Percentiles rank a stretch among this genome's conserved stretches.
Conservation (phyloP, 208 protist species). For the Trypanosoma grayi region DNA sequence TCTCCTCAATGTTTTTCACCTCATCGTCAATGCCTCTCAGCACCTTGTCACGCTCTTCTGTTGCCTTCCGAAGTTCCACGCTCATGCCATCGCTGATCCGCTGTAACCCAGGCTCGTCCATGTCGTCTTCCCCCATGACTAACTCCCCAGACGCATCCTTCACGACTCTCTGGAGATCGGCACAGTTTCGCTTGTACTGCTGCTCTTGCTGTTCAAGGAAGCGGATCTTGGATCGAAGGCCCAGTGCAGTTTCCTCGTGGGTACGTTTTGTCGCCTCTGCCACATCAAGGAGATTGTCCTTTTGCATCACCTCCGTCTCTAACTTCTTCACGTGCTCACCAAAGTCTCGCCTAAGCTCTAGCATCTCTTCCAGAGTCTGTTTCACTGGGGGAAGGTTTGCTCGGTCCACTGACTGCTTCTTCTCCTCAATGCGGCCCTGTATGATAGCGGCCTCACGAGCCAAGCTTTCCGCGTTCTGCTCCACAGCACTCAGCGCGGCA, state of each 20-base stretch:
- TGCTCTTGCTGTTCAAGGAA: slow-evolving; percentile 49
- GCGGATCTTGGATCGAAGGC: slow-evolving; percentile 34
- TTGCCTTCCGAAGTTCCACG: slow-evolving; percentile 18
- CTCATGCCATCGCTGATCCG: slow-evolving; percentile 27
- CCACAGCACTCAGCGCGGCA: slow-evolving; percentile 43
- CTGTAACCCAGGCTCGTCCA: slow-evolving; percentile 46
- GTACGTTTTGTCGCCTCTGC: slow-evolving; percentile 20
- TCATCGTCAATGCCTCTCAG: slow-evolving; percentile 13
- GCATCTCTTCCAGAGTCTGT: slow-evolving; percentile 50
- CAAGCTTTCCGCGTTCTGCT: slow-evolving; percentile 56
- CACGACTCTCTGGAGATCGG: slow-evolving; percentile 34
- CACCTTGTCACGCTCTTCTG: slow-evolving; percentile 4
- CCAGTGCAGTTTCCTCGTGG: slow-evolving; percentile 40
- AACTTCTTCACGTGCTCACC: slow-evolving; percentile 29
- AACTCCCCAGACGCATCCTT: slow-evolving; percentile 27
- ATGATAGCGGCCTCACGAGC: slow-evolving; percentile 58
- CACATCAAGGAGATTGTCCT: slow-evolving; percentile 32
- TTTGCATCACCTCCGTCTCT: slow-evolving; percentile 26
- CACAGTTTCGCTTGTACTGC: slow-evolving; percentile 39
- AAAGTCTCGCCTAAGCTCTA: slow-evolving; percentile 42
- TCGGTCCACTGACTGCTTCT: slow-evolving; percentile 31
- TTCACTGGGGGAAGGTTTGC: slow-evolving; percentile 22
- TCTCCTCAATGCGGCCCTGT: slow-evolving; percentile 66
- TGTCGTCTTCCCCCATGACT: slow-evolving; percentile 34
- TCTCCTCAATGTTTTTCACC: slow-evolving; percentile 29